phyloP scores from a whole-genome alignment of 2,329 filamentous ascomycete genomes.

The Aspergillus unguis region DNA sequence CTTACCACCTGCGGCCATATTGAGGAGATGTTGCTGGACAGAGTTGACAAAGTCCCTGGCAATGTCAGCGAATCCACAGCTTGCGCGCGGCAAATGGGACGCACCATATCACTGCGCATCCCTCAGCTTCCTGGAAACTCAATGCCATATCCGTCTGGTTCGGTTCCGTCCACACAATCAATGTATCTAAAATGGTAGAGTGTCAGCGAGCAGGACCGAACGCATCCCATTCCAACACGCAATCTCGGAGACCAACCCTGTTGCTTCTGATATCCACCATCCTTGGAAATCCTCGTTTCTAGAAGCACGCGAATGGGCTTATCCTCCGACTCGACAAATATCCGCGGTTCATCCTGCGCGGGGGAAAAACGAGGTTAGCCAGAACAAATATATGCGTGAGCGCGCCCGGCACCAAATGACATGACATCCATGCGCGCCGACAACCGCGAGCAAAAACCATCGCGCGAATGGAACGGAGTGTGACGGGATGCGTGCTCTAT shows the following conservation, averaged over 20 bases:
- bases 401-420: slow-evolving; percentile 14
- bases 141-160: slow-evolving; percentile 94
- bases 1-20: slow-evolving; percentile 59
- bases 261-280: slow-evolving; percentile 97
- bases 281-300: slow-evolving; percentile 85
- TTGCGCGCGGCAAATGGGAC: slow-evolving; percentile 5
- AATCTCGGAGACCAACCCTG: slow-evolving; percentile 61
- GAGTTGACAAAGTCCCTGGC: slow-evolving; percentile 84
- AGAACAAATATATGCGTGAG: slow-evolving; percentile 2
- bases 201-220: slow-evolving; percentile 18
- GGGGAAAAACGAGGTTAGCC: slow-evolving; percentile 13
- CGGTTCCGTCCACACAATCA: slow-evolving; percentile 96
- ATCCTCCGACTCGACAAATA: slow-evolving; percentile 91
- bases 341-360: slow-evolving; percentile 72
- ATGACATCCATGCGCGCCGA: slow-evolving; percentile 19
- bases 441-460: slow-evolving; percentile 13
- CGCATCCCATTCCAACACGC: slow-evolving; percentile 9
- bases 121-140: slow-evolving; percentile 95
- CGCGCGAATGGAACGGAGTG: slow-evolving; percentile 11
- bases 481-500: slow-evolving; percentile 8
- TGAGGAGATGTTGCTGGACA: slow-evolving; percentile 72
- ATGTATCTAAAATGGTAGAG: slow-evolving; percentile 64
- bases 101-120: slow-evolving; percentile 88
- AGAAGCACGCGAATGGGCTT: slow-evolving; percentile 77
- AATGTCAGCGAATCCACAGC: slow-evolving; percentile 21